phyloP scores from a whole-genome alignment of 139 green algal genomes.

The Chlorella sp. region DNA sequence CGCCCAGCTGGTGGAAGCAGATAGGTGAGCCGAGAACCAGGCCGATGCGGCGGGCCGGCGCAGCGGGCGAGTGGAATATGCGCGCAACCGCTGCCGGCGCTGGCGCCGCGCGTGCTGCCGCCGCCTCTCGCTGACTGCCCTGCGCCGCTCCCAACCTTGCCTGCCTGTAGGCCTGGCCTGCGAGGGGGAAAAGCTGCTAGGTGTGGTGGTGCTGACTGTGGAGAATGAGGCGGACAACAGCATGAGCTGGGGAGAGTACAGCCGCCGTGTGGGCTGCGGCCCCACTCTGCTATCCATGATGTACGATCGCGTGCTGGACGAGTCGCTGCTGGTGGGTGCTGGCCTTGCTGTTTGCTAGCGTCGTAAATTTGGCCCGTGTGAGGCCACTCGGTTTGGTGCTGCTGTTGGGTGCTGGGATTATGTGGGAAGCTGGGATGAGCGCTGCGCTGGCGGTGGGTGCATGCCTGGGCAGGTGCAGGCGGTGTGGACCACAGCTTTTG shows the following conservation, averaged over 20 bases:
- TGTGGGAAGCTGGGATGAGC: background rate
- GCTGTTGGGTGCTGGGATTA: too few species aligned
- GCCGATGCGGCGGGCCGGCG: too few species aligned
- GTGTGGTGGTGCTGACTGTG: conserved; percentile 42
- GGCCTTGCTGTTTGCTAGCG: background rate
- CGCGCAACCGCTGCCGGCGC: background rate
- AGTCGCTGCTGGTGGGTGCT: conserved; percentile 29
- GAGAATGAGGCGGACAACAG: conserved; percentile 24
- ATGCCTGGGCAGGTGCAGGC: background rate
- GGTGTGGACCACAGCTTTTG: background rate
- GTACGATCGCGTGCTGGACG: conserved; percentile 52
- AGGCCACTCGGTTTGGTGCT: background rate
- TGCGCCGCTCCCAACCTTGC: background rate
- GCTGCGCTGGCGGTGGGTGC: background rate
- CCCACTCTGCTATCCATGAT: conserved; percentile 22
- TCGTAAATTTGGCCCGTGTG: too few species aligned
- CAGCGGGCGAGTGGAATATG: background rate
- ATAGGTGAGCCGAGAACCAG: background rate
- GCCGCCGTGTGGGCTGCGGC: conserved; percentile 29
- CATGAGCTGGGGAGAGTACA: conserved; percentile 38
- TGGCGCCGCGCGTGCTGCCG: background rate
- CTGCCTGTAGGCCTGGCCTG: conserved; percentile 31
- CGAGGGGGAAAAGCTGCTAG: conserved; percentile 28
- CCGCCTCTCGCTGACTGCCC: background rate
- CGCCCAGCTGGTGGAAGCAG: conserved; percentile 20